Percentiles rank a stretch among this genome's conserved stretches.
Evolutionary conservation across 768 basidiomycete species (phyloP).

Genomic region (Clitopilus hobsonii): DNA sequence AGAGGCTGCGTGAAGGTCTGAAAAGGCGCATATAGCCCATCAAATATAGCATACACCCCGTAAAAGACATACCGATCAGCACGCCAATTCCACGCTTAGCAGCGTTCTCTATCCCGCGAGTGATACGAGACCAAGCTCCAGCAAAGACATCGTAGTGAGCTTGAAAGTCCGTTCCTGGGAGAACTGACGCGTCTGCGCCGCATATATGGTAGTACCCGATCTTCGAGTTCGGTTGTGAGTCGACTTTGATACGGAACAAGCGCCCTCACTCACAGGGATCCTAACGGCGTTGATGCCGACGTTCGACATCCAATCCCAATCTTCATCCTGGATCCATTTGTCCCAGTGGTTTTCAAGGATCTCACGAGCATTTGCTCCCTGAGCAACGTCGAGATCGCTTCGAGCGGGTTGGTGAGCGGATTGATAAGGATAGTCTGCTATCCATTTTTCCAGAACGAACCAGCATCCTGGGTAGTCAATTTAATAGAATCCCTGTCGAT

Average conservation of each 20-base stretch:
- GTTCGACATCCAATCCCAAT: constrained; percentile 57
- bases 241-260: too few species aligned
- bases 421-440: constrained; percentile 53
- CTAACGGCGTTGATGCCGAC: constrained; percentile 60
- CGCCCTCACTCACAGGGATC: constrained; percentile 51
- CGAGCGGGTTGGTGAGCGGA: constrained; percentile 49
- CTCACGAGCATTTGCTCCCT: constrained; percentile 40
- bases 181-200: constrained; percentile 49
- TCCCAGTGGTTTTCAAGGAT: constrained; percentile 72
- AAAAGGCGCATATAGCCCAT: neutral
- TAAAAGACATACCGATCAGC: constrained; percentile 47
- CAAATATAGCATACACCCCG: neutral
- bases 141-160: constrained; percentile 41
- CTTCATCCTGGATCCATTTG: constrained; percentile 58
- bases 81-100: constrained; percentile 61
- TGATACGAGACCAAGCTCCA: constrained; percentile 67
- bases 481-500: neutral
- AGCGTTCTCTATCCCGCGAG: constrained; percentile 55
- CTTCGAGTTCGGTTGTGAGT: too few species aligned
- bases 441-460: constrained; percentile 82
- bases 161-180: constrained; percentile 64
- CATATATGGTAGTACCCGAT: constrained; percentile 74
- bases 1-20: constrained; percentile 71
- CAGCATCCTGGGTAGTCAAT: constrained; percentile 48
- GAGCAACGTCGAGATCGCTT: constrained; percentile 69